Base-by-base conservation (phyloP, 495 filamentous ascomycete species). In the Aspergillus bridgeri region DNA sequence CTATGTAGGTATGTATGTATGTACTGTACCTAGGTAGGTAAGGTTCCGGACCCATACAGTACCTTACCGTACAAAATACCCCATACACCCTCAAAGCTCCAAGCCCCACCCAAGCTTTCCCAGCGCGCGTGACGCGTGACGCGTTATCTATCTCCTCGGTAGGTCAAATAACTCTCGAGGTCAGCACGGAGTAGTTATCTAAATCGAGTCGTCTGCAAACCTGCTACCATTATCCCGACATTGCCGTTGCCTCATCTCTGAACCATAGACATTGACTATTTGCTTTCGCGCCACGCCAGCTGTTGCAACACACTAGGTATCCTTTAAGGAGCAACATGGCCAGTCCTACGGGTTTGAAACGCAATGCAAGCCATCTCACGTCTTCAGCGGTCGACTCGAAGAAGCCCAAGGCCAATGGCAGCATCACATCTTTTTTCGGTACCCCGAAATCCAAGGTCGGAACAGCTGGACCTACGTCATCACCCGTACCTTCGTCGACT, bases 381-480 rank as follows among this genome's bases (percentile, higher is more conserved):
- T 25, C 57, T 20, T 46, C 72, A 43, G 52, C 58, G 17, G 57
- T 48, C 27, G 65, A 72, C 25, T 53, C 58, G n/a, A 78, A 78
- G 53, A 97, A 96, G 72, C 69, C 87, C 57, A 96, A 92, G 69
- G 73, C 80, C 42, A 81, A 83, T 62, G 73, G 70, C 17, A 80
- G 75, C 69, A 88, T 89, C 55, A 87, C 83, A 2, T 82, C 86
- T 17, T 89, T 89, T 72, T 89, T 89, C 65, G 75, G 79, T 33
- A 67, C 74, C 27, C 82, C 82, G 6, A 83, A 84, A 52, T 45
- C 72, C 7, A 73, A 70, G 56, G 62, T 70, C 8, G 72, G 69
- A 53, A 76, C 72, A 5, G 61, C 71, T 49, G 65, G 61, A 46
- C 42, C 67, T 4, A 56, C 58, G 33, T 52, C 57, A 25, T 24